phyloP scores from a whole-genome alignment of 768 basidiomycete species.

The Phylloporus sp. region DNA sequence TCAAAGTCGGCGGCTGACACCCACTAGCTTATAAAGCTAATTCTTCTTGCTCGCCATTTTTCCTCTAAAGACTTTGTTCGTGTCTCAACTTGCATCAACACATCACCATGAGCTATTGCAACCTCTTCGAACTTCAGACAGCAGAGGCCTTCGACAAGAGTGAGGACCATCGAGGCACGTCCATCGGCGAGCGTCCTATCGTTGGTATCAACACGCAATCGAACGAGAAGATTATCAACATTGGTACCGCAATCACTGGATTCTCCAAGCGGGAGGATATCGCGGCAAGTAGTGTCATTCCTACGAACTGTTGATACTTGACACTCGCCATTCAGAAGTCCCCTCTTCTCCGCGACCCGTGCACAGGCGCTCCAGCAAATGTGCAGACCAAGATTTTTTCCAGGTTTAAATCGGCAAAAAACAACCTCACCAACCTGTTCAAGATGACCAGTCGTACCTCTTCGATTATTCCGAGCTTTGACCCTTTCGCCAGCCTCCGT shows the following conservation, averaged over 20 bases:
- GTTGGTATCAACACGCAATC: neutral
- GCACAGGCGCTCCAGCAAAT: neutral
- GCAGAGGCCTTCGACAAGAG: neutral
- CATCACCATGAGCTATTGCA: neutral
- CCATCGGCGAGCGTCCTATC: neutral
- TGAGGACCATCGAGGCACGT: neutral
- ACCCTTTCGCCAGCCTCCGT: neutral
- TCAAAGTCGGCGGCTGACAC: constrained; percentile 9
- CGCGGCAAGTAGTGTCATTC: neutral
- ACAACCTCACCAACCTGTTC: constrained; percentile 3
- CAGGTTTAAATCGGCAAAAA: constrained; percentile 5
- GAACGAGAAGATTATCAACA: neutral
- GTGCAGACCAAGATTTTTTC: constrained; percentile 1
- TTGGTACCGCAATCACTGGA: neutral
- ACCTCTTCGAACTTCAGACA: neutral
- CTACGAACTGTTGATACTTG: neutral
- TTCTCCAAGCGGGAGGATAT: neutral
- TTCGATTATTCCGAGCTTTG: neutral
- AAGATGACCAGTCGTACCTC: neutral
- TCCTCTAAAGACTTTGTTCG: neutral
- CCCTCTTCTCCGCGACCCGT: neutral
- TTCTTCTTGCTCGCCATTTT: neutral
- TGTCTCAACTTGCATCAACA: neutral
- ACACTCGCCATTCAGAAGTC: neutral
- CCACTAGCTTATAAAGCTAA: constrained; percentile 1